A percentile compares a stretch with the other conserved stretches of the same genome.
phyloP scores from a whole-genome alignment of 2,329 filamentous ascomycete species.

The Fusarium sp. region DNA sequence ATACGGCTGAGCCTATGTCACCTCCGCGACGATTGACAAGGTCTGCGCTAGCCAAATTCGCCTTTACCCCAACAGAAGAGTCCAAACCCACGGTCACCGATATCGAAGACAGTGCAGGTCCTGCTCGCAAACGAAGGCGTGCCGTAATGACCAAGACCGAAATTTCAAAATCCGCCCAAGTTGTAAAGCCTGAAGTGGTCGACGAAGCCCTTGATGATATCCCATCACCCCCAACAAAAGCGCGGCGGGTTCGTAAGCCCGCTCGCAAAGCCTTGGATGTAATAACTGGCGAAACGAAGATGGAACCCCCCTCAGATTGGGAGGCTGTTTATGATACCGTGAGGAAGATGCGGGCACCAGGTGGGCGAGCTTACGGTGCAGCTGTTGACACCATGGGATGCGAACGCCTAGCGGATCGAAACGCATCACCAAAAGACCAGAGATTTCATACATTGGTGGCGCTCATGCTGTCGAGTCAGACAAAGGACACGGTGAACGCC shows the following conservation, averaged over 20 bases:
- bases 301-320: conserved; percentile 80
- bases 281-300: conserved; percentile 50
- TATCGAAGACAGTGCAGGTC: conserved; percentile 65
- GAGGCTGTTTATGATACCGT: conserved; percentile 81
- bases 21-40: conserved; percentile 59
- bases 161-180: conserved; percentile 22
- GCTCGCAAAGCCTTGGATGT: conserved; percentile 55
- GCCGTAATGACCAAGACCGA: conserved; percentile 27
- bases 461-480: conserved; percentile 92
- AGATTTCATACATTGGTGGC: conserved; percentile 88
- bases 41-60: conserved; percentile 58
- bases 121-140: conserved; percentile 45
- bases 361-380: conserved; percentile 71
- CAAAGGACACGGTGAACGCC: conserved; percentile 90
- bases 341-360: conserved; percentile 74
- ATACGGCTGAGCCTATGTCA: conserved; percentile 37
- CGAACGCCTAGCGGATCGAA: conserved; percentile 72
- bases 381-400: conserved; percentile 99
- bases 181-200: conserved; percentile 52
- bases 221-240: conserved; percentile 40
- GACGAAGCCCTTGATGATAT: conserved; percentile 41
- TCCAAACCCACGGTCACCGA: conserved; percentile 48
- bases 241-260: conserved; percentile 54
- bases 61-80: conserved; percentile 46
- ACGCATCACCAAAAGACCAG: conserved; percentile 62